Conservation (phyloP, 805 yeast genomes). For the Pachysolen tannophilus region DNA sequence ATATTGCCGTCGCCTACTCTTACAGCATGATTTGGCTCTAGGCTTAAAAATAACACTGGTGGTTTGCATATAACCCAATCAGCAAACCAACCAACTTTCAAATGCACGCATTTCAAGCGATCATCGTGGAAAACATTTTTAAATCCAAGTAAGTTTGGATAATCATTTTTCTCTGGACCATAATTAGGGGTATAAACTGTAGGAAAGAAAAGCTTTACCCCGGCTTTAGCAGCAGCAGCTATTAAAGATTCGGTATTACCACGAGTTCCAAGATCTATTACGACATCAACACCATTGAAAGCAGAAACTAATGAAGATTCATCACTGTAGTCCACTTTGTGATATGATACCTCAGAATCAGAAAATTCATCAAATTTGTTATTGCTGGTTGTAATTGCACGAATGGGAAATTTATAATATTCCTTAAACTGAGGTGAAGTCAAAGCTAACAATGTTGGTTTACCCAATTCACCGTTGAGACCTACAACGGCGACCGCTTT, state of each 20-base stretch:
- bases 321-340: too few species aligned
- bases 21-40: too few species aligned
- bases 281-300: too few species aligned
- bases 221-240: too few species aligned
- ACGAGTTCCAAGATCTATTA: too few species aligned
- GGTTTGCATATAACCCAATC: constrained; percentile 30
- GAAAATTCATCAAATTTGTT: too few species aligned
- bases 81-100: constrained; percentile 39
- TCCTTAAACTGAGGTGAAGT: constrained; percentile 31
- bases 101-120: constrained; percentile 33
- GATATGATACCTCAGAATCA: too few species aligned
- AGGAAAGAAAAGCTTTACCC: too few species aligned
- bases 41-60: constrained; percentile 26
- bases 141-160: constrained; percentile 27
- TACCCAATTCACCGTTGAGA: constrained; percentile 42
- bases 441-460: constrained; percentile 37
- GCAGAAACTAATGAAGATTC: too few species aligned
- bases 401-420: constrained; percentile 39
- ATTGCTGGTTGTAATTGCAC: constrained; percentile 42
- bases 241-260: too few species aligned
- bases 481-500: constrained; percentile 49
- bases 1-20: constrained; percentile 32
- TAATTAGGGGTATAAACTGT: too few species aligned
- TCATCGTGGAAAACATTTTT: constrained; percentile 29
- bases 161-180: too few species aligned